Evolutionary conservation across 257 asterid genomes (phyloP).

Genomic region (Gentiana dahurica): DNA sequence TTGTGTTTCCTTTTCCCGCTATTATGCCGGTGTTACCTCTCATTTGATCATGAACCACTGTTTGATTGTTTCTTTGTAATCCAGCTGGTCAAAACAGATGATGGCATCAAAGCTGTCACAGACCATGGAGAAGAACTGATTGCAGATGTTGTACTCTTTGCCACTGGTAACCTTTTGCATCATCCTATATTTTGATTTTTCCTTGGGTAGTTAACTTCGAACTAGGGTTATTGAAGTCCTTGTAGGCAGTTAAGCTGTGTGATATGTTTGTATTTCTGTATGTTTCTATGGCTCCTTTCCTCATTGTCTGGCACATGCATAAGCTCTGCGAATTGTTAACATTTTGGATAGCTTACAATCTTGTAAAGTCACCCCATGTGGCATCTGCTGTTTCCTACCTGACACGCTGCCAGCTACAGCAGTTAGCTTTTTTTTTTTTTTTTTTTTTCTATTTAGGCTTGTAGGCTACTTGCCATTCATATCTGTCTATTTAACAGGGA

Average conservation of each 20-base stretch:
- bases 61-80: no score
- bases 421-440: background rate
- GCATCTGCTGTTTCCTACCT: background rate
- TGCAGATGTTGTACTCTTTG: conserved; percentile 96
- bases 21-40: background rate
- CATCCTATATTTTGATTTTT: background rate
- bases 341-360: no score
- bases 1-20: background rate
- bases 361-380: background rate
- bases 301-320: no score
- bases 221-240: background rate
- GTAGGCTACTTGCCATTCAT: background rate
- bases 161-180: conserved; percentile 62
- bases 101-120: conserved; percentile 65
- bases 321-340: no score
- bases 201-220: background rate
- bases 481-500: background rate
- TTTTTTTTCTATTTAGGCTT: background rate
- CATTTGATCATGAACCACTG: background rate
- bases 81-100: conserved; percentile 74
- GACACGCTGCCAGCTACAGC: no score
- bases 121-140: conserved; percentile 77
- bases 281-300: background rate
- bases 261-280: background rate
- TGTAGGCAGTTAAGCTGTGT: background rate